A percentile compares a stretch with the other conserved stretches of the same genome.
These are phyloP conservation scores for Pyrus bretschneideri DNA, from an alignment of 306 rosid genomes.

Conservation along the genomic window DNA sequence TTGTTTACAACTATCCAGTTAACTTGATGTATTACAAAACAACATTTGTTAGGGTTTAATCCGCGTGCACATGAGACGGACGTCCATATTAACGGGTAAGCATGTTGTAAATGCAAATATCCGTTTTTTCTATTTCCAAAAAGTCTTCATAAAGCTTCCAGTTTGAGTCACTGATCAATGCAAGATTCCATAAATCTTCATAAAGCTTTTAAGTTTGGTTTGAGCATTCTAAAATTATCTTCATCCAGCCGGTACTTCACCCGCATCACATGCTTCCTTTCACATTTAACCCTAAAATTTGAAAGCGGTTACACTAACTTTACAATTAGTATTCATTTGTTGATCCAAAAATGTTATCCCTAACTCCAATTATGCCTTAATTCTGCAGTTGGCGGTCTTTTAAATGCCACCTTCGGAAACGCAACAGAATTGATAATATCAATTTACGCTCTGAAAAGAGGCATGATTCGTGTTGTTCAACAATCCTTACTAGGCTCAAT, in stretches of 20 bases:
- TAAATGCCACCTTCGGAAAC: conserved; percentile 87
- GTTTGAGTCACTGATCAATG: background rate
- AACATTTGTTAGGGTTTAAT: too few relatives aligned
- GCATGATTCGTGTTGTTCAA: conserved; percentile 92
- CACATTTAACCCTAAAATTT: background rate
- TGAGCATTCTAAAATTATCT: too few relatives aligned
- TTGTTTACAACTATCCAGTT: too few relatives aligned
- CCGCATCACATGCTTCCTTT: background rate
- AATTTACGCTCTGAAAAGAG: conserved; percentile 67
- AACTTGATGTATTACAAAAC: too few relatives aligned
- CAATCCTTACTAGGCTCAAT: conserved; percentile 81
- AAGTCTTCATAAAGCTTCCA: background rate
- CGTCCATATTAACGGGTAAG: conserved; percentile 16
- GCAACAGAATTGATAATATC: conserved; percentile 89
- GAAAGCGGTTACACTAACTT: background rate
- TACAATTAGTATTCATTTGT: background rate
- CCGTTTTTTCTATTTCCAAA: background rate
- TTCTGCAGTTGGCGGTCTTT: conserved; percentile 82
- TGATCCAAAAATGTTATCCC: background rate
- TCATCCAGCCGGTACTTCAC: background rate
- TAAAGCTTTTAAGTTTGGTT: too few relatives aligned
- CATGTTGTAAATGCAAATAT: background rate
- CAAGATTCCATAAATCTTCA: background rate
- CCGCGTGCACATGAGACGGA: too few relatives aligned
- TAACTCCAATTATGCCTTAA: background rate